Evolutionary conservation across 1,284 basidiomycete genomes (phyloP).

Genomic region (Sporisorium graminicola): DNA sequence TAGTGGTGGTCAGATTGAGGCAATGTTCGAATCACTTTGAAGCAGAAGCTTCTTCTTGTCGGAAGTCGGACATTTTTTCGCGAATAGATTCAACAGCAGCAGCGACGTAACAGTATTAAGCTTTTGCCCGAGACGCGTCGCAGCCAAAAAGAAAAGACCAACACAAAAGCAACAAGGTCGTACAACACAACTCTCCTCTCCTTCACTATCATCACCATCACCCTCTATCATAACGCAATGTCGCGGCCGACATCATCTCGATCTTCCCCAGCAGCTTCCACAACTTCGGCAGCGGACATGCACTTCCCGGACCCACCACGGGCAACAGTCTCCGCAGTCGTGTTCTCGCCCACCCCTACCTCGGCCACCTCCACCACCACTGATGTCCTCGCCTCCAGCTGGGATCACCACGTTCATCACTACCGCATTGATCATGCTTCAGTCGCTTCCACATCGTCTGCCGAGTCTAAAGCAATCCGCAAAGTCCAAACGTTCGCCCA

Average conservation of each 20-base stretch:
- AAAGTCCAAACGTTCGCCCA: conserved; percentile 60
- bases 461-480: neutral
- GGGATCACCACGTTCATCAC: conserved; percentile 63
- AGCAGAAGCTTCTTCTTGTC: neutral
- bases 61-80: neutral
- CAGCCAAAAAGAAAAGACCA: conserved; percentile 3
- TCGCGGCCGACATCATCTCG: conserved; percentile 34
- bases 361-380: neutral
- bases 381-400: conserved; percentile 57
- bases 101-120: neutral
- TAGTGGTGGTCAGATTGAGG: neutral
- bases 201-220: conserved; percentile 1
- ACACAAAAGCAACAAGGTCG: neutral
- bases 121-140: conserved; percentile 8
- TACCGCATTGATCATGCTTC: conserved; percentile 41
- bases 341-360: conserved; percentile 37
- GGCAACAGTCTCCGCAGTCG: conserved; percentile 50
- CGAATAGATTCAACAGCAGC: neutral
- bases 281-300: conserved; percentile 11
- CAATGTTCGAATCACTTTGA: neutral
- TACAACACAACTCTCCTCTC: neutral
- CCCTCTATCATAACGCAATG: conserved; percentile 12
- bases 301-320: conserved; percentile 34
- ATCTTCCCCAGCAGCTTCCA: conserved; percentile 17
- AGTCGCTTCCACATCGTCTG: neutral